Evolutionary conservation across 176 grass and related monocot genomes (phyloP), one percentile per base, ranked within the genome.

Genomic region (Aegilops tauschii): DNA sequence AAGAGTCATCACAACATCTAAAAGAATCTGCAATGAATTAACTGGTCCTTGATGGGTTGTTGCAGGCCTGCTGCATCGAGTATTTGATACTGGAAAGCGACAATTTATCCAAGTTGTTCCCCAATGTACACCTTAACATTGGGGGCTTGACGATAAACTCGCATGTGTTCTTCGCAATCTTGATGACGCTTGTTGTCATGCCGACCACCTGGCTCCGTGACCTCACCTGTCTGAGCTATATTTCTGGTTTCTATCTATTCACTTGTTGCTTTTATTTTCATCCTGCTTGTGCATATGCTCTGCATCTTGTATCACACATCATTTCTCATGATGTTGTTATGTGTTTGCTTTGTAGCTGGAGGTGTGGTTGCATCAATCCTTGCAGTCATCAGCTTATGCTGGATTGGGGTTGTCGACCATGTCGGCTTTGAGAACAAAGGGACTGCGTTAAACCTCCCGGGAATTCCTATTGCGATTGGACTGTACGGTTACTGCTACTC

Each of bases 201-300:
- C 97, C 97, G 9, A 98, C 97, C 49, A 98, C 97, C 39, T 98
- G 93, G 94, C 90, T 98, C 35, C 97, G 94, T 9, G 94, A 98
- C 84, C 90, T 96, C 27, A 98, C 90, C 61, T 39, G 90, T 35
- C 87, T 98, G 40, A 98, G 97, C 74, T 98, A 94, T 69, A 85
- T 98, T 88, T 98, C 97, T 91, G 97, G 97, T 49, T 14, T 50
- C 47, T 92, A 1, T 77, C 11, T 31, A 63, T 85, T 23, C 25
- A 25, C 28, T 35, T 59, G 56, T 16, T 35, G 59, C 67, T 81
- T 84, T 39, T 39, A 39, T 42, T 42, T 42, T 42, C 44, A 47
- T 65, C 27, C 25, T 58, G 11, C 40, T 73, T 47, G 70, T 56
- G 5, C 84, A 18, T 42, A 80, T 80, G 12, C 23, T 80, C 23